A percentile compares a stretch with the other conserved stretches of the same genome.
Conservation (phyloP, 495 filamentous ascomycete species). For the Cercophora scortea region DNA sequence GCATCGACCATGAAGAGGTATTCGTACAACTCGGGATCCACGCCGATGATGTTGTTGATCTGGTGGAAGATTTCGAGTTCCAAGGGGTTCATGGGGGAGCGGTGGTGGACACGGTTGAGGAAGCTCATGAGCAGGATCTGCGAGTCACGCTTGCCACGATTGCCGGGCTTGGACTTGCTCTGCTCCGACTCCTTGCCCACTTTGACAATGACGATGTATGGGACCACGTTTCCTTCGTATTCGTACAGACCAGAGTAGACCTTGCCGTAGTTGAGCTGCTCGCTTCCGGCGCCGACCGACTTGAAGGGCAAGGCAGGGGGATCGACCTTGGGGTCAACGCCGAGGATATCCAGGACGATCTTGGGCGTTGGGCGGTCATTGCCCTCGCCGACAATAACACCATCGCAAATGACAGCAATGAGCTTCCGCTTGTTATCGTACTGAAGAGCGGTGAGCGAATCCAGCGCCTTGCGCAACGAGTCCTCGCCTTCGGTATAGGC, state of each 20-base stretch:
- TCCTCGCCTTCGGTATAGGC: conserved; percentile 98
- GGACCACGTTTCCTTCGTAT: conserved; percentile 94
- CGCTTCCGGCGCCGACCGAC: conserved; percentile 79
- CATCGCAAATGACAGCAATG: conserved; percentile 88
- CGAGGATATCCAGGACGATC: conserved; percentile 94
- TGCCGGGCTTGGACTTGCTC: conserved; percentile 84
- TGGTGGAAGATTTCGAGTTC: conserved; percentile 98
- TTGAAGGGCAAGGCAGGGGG: conserved; percentile 89
- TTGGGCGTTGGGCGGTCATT: conserved; percentile 96
- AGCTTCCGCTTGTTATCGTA: conserved; percentile 98
- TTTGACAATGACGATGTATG: conserved; percentile 93
- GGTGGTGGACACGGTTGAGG: conserved; percentile 95
- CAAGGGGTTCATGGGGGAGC: conserved; percentile 84
- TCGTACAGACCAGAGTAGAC: conserved; percentile 98
- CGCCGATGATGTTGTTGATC: conserved; percentile 97
- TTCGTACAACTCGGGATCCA: conserved; percentile 95
- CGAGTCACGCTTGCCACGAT: conserved; percentile 96
- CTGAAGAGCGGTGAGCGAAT: conserved; percentile 86
- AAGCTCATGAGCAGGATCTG: conserved; percentile 82
- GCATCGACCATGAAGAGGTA: conserved; percentile 97
- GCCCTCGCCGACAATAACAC: conserved; percentile 91
- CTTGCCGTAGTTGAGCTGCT: conserved; percentile 96
- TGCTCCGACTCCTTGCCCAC: conserved; percentile 95
- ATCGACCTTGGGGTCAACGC: conserved; percentile 94
- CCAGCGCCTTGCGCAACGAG: conserved; percentile 80